These are phyloP conservation scores for Collybia sordida DNA, from an alignment of 768 basidiomycete species.

Conservation along the genomic window DNA sequence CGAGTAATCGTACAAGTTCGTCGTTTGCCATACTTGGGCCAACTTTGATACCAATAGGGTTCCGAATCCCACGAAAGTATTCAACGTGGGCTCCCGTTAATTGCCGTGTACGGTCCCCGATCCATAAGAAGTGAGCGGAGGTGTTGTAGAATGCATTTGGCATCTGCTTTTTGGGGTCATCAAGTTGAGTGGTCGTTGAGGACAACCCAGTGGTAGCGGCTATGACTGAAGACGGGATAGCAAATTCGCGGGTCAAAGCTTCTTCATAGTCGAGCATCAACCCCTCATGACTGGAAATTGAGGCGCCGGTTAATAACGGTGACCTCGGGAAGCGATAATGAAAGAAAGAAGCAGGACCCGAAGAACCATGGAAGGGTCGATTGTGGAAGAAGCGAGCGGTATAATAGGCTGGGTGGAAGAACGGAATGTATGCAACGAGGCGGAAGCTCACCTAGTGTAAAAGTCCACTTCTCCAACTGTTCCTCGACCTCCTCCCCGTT, in stretches of 20 bases:
- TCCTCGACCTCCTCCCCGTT: conserved; percentile 68
- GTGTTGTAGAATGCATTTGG: conserved; percentile 75
- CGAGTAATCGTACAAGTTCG: conserved; percentile 75
- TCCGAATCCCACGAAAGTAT: conserved; percentile 89
- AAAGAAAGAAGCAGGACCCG: not conserved
- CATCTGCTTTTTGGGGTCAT: not conserved
- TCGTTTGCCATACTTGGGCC: conserved; percentile 82
- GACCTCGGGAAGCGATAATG: not conserved
- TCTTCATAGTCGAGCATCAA: conserved; percentile 91
- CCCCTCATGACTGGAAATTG: conserved; percentile 77
- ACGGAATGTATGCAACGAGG: not conserved
- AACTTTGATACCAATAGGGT: conserved; percentile 95
- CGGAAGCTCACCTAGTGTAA: conserved; percentile 71
- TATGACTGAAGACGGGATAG: conserved; percentile 16
- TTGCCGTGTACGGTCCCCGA: conserved; percentile 94
- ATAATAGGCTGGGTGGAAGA: not conserved
- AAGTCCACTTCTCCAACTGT: conserved; percentile 88
- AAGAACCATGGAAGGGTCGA: not conserved
- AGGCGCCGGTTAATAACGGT: not conserved
- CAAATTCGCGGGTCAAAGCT: conserved; percentile 77
- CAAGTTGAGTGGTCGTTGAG: conserved; percentile 2
- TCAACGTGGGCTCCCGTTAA: conserved; percentile 93
- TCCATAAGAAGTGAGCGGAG: conserved; percentile 95
- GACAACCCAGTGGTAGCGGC: conserved; percentile 16
- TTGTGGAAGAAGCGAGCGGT: not conserved